Conservation (phyloP, 768 basidiomycete species). For the Lactarius pseudohatsudake region DNA sequence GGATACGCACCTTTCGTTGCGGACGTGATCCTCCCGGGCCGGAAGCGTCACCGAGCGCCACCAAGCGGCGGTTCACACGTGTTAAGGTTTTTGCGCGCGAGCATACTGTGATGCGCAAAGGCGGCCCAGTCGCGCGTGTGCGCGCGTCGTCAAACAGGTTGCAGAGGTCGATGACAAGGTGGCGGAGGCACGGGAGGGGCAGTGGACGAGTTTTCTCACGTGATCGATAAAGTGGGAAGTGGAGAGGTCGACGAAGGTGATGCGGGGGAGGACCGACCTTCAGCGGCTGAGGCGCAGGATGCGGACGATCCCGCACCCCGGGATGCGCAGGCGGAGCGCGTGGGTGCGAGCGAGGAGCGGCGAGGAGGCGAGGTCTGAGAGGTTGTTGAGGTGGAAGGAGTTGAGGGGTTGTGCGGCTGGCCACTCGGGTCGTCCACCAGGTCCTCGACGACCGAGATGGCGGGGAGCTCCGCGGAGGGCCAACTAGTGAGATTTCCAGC, state of each 20-base stretch:
- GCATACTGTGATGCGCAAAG: constrained; percentile 38
- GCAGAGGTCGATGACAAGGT: constrained; percentile 73
- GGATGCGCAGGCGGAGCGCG: constrained; percentile 56
- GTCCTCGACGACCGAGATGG: constrained; percentile 61
- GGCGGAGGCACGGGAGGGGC: constrained; percentile 49
- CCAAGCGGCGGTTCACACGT: too few species aligned
- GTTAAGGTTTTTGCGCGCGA: constrained; percentile 43
- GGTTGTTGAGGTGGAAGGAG: constrained; percentile 40
- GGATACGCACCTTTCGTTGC: constrained; percentile 39
- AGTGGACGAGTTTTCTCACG: constrained; percentile 52
- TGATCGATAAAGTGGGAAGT: constrained; percentile 60
- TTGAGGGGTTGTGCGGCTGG: constrained; percentile 46
- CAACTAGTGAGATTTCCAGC: constrained; percentile 62
- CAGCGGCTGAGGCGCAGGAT: too few species aligned
- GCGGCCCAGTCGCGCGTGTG: constrained; percentile 52
- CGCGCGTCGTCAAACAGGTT: constrained; percentile 50
- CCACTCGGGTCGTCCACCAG: constrained; percentile 34
- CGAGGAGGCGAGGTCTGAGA: constrained; percentile 50
- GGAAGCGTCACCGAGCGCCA: too few species aligned
- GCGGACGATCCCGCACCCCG: too few species aligned
- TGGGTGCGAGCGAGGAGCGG: constrained; percentile 45
- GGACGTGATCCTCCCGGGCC: neutral
- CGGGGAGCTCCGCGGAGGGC: constrained; percentile 46
- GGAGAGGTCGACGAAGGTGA: constrained; percentile 73
- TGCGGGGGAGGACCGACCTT: too few species aligned